Evolutionary conservation across 768 basidiomycete species (phyloP), one percentile per base, ranked within the genome.

Genomic region (Lepiota brunneoincarnata): DNA sequence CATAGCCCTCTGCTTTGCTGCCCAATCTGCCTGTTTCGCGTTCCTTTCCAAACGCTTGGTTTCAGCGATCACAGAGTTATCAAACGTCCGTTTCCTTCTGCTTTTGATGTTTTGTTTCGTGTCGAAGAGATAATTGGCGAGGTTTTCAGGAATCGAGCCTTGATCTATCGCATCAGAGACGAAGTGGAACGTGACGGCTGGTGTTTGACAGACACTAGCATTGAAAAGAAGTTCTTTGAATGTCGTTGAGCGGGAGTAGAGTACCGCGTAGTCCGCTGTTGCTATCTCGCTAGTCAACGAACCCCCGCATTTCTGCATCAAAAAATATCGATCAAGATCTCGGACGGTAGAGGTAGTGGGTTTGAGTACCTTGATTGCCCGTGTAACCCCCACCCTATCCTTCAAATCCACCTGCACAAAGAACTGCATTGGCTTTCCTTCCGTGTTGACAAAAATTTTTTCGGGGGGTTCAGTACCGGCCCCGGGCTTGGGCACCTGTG

Each of bases 281-380:
- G 70, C 65, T n/a, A 81, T 75, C 34, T 76, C 74, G 20, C 74
- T 72, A 10, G 75, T 75, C 46, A 89, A 82, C 56, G 64, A 75
- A 7, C 89, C 89, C 9, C 83, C 86, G 55, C 86, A 74, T 78
- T 76, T 84, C 89, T 91, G 63, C 12, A 37, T 17, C 11, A 20
- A 47, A 26, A 20, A 24, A 12, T 41, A 42, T 46, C 45, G 15
- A 20, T 37, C 38, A 48, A 34, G 51, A 34, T 51, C 20, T 35
- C 18, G 52, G 41, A 39, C 23, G 38, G 17, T 4, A 26, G 15
- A 12, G 36, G 21, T 10, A 34, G 31, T 23, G 21, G 11, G 9
- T 20, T 43, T 15, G 15, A 26, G 54, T 50, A 86, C 88, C 79
- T 86, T 88, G 64, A 91, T 84, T 6, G 72, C 68, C 41, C 53